phyloP scores from a whole-genome alignment of 176 grass and related monocot species.

The Miscanthus lutarioriparius region DNA sequence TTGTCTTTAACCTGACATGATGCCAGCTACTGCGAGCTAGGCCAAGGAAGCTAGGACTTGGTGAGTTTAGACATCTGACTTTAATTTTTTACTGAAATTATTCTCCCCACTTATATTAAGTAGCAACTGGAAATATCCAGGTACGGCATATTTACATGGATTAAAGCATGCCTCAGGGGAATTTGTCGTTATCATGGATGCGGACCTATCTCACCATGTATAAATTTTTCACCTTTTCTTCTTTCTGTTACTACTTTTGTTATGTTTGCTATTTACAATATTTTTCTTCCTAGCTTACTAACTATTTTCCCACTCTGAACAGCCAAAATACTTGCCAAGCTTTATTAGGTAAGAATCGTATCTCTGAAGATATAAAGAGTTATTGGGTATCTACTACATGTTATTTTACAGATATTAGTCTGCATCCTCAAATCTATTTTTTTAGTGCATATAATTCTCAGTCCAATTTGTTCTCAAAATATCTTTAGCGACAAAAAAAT shows the following conservation, averaged over 20 bases:
- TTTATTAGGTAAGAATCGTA: constrained; percentile 73
- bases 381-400: not conserved
- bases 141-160: constrained; percentile 92
- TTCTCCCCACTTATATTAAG: constrained; percentile 5
- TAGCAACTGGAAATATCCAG: constrained; percentile 42
- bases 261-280: not conserved
- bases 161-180: constrained; percentile 89
- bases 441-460: not conserved
- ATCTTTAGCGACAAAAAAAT: not conserved
- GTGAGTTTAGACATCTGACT: constrained; percentile 41
- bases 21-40: constrained; percentile 79
- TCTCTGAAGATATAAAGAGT: not conserved
- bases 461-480: not conserved
- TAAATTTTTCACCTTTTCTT: constrained; percentile 26
- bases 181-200: constrained; percentile 95
- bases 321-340: constrained; percentile 96
- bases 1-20: constrained; percentile 28
- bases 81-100: constrained; percentile 17
- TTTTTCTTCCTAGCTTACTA: constrained; percentile 38
- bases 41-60: constrained; percentile 90
- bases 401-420: constrained; percentile 10
- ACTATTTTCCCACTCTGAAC: constrained; percentile 34
- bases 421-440: not conserved
- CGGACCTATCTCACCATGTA: constrained; percentile 96
- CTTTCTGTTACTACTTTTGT: constrained; percentile 16